phyloP scores from a whole-genome alignment of 371 early-diverging fungal species.

The Rhizopus delemar region DNA sequence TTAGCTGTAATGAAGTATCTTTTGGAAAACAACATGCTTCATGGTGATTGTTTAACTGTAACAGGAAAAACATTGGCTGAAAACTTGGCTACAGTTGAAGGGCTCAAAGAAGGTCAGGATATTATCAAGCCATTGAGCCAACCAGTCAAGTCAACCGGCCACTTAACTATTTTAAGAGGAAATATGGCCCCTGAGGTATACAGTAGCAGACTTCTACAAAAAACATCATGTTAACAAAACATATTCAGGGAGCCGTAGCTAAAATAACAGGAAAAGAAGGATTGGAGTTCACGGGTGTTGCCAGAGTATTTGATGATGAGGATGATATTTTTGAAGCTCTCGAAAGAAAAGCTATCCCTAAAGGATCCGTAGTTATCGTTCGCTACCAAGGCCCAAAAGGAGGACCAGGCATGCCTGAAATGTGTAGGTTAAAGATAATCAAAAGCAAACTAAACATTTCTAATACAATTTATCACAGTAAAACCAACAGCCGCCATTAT shows the following conservation, averaged over 20 bases:
- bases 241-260: conserved; percentile 74
- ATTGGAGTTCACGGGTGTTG: conserved; percentile 79
- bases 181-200: conserved; percentile 76
- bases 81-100: conserved; percentile 77
- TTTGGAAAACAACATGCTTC: conserved; percentile 71
- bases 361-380: conserved; percentile 85
- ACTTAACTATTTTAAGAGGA: conserved; percentile 77
- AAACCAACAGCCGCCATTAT: conserved; percentile 96
- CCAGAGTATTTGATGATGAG: conserved; percentile 90
- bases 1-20: conserved; percentile 81
- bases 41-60: conserved; percentile 89
- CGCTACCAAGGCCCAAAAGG: conserved; percentile 89
- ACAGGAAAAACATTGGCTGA: conserved; percentile 93
- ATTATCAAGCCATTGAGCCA: conserved; percentile 65
- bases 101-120: conserved; percentile 65
- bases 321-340: conserved; percentile 84
- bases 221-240: not conserved
- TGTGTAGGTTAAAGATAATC: conserved; percentile 48
- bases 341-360: conserved; percentile 64
- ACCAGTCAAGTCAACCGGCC: conserved; percentile 81
- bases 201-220: conserved; percentile 37
- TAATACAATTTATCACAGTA: conserved; percentile 41
- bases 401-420: conserved; percentile 93
- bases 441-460: not conserved
- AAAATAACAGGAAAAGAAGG: conserved; percentile 99